Evolutionary conservation across 345 rosid genomes (phyloP), one percentile per base, ranked within the genome.

Genomic region (Erysimum cheiranthoides): DNA sequence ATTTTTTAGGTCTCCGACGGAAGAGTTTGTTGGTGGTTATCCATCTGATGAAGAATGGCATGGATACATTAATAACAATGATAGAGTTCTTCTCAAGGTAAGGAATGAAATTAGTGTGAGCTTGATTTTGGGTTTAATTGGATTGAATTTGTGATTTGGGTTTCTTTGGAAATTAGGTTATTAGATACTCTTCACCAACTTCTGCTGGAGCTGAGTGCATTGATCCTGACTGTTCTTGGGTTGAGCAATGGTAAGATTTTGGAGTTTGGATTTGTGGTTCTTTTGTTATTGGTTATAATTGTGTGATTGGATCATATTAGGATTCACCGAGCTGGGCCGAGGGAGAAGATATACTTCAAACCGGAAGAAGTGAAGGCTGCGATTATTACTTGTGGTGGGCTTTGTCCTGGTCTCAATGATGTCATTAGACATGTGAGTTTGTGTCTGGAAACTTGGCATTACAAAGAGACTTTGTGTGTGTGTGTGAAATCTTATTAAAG

Each of bases 41-140:
- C 98, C 98, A 0, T 89, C 96, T 14, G 98, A 96, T 75, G 97
- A 91, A 73, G 87, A 91, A 71, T 96, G 99, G 97, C 93, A 93
- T 60, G 97, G 99, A 42, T 93, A 96, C 79, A 93, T 96, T 49
- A 93, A 96, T 53, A 93, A 91, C 74, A 86, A 79, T 43, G 98
- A 96, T 38, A 82, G 98, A 49, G 95, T 96, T 17, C 97, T 96
- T 73, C 93, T 96, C 53, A 96, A 96, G 99, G 98, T 90, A 3
- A 40, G 1, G 17, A 12, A 35, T 50, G 8, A 34, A 17, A 21
- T 54, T 9, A 31, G 1, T 16, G 34, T 16, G 34, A 43, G 47
- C 13, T 31, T 62, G 18, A 30, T 51, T 53, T 35, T 45, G 21
- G 8, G 35, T 27, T 38, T 5, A 5, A 6, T 21, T 32, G 13